Percentiles rank a stretch among this genome's conserved stretches.
Evolutionary conservation across 176 grass and related monocot genomes (phyloP).

Genomic region (Eragrostis nindensis): DNA sequence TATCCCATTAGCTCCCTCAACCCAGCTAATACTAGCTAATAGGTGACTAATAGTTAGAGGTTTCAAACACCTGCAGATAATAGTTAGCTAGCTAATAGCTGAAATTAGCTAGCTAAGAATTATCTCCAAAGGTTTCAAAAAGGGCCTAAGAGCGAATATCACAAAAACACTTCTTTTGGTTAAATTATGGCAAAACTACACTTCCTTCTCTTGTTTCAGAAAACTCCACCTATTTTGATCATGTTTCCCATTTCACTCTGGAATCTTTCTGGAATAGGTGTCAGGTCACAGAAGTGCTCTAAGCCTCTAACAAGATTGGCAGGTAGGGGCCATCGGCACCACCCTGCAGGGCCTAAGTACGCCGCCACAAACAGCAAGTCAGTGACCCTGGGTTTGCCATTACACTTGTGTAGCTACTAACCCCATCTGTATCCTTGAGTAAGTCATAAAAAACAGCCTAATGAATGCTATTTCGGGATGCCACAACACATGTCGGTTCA

Average conservation of each 20-base stretch:
- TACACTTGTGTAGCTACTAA: conserved; percentile 12
- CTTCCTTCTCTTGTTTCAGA: conserved; percentile 2
- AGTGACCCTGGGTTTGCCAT: neutral
- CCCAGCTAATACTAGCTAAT: no score
- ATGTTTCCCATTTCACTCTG: neutral
- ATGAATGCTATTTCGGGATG: conserved; percentile 2
- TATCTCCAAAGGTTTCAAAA: no score
- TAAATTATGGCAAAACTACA: conserved; percentile 2
- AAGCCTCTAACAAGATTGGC: conserved; percentile 33
- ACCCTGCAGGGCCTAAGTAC: neutral
- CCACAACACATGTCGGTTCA: conserved; percentile 9
- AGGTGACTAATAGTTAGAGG: no score
- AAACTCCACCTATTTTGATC: neutral
- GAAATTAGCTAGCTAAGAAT: no score
- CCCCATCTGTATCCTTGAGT: neutral
- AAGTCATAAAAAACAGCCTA: neutral
- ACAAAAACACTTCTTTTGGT: neutral
- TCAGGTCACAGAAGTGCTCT: conserved; percentile 12
- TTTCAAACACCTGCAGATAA: no score
- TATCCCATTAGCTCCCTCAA: no score
- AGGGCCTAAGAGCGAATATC: no score
- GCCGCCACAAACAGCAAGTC: conserved; percentile 17
- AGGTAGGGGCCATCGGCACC: conserved; percentile 12
- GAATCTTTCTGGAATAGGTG: neutral
- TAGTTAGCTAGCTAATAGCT: no score